These are phyloP conservation scores for Gaeumannomyces sp. DNA, from an alignment of 2,329 filamentous ascomycete species.

Conservation along the genomic window DNA sequence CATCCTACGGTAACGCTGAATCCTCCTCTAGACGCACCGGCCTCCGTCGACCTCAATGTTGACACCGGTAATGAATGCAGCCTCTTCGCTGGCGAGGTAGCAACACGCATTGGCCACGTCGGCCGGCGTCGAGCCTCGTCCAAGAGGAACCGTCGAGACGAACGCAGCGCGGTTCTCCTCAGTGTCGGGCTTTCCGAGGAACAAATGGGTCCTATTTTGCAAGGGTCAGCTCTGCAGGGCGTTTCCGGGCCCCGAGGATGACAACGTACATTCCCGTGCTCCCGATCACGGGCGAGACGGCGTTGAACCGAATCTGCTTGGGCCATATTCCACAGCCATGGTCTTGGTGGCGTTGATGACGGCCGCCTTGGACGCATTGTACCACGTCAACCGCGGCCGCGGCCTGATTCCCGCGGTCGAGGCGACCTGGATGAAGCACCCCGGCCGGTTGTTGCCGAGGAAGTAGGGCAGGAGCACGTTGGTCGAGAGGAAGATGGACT, in stretches of 20 bases:
- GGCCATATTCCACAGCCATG: slow-evolving; percentile 67
- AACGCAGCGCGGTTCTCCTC: slow-evolving; percentile 52
- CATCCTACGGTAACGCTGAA: too few species aligned
- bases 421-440: slow-evolving; percentile 59
- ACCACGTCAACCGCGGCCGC: slow-evolving; percentile 60
- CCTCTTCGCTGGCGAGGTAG: slow-evolving; percentile 67
- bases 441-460: slow-evolving; percentile 42
- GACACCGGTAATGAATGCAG: slow-evolving; percentile 65
- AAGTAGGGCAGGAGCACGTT: slow-evolving; percentile 43
- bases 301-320: slow-evolving; percentile 67
- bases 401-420: slow-evolving; percentile 57
- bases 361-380: slow-evolving; percentile 63
- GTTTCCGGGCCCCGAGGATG: too few species aligned
- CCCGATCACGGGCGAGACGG: slow-evolving; percentile 62
- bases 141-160: slow-evolving; percentile 47
- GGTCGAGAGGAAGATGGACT: slow-evolving; percentile 38
- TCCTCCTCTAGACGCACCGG: too few species aligned
- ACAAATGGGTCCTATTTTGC: slow-evolving; percentile 34
- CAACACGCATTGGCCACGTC: slow-evolving; percentile 67
- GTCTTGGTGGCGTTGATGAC: slow-evolving; percentile 52
- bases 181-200: slow-evolving; percentile 57
- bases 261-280: slow-evolving; percentile 52
- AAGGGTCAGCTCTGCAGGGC: neutral
- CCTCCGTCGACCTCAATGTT: slow-evolving; percentile 49
- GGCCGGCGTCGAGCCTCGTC: slow-evolving; percentile 47